Percentiles rank a stretch among this genome's conserved stretches.
These are phyloP conservation scores for Aphanomyces euteiches DNA, from an alignment of 352 stramenopile species.

Conservation along the genomic window DNA sequence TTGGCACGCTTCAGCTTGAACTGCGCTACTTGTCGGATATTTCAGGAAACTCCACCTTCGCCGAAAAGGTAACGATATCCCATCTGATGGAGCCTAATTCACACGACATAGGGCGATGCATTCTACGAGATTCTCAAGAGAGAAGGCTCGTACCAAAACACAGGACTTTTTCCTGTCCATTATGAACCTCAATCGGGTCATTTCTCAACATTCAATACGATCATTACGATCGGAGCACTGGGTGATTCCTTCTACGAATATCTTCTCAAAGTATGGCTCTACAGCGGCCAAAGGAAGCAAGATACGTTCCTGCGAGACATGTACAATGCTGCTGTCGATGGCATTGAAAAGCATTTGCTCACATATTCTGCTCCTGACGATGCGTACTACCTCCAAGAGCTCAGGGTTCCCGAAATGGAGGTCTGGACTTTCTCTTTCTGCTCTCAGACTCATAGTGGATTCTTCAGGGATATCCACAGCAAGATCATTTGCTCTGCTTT, in stretches of 20 bases:
- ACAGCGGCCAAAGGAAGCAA: constrained; percentile 72
- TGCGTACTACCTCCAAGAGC: constrained; percentile 66
- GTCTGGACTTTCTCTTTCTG: constrained; percentile 3
- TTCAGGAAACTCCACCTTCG: constrained; percentile 73
- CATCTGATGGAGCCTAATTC: not conserved
- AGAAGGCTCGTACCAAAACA: constrained; percentile 63
- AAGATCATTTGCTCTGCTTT: constrained; percentile 98
- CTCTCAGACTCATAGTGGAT: not conserved
- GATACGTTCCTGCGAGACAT: constrained; percentile 61
- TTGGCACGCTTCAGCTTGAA: constrained; percentile 84
- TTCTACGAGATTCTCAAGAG: constrained; percentile 72
- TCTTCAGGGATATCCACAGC: constrained; percentile 54
- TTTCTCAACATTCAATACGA: constrained; percentile 36
- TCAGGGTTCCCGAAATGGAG: constrained; percentile 50
- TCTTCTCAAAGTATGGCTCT: constrained; percentile 97
- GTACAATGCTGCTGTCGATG: constrained; percentile 93
- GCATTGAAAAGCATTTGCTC: constrained; percentile 90
- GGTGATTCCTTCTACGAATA: constrained; percentile 99
- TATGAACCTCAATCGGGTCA: constrained; percentile 45
- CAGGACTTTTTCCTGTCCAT: constrained; percentile 88
- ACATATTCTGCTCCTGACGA: constrained; percentile 50
- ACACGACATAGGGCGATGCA: constrained; percentile 51
- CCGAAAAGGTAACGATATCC: constrained; percentile 42
- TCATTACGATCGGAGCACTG: constrained; percentile 91
- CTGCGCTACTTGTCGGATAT: constrained; percentile 73